Evolutionary conservation across 2,329 filamentous ascomycete genomes (phyloP), one percentile per base, ranked within the genome.

Genomic region (Aureobasidium sp.): DNA sequence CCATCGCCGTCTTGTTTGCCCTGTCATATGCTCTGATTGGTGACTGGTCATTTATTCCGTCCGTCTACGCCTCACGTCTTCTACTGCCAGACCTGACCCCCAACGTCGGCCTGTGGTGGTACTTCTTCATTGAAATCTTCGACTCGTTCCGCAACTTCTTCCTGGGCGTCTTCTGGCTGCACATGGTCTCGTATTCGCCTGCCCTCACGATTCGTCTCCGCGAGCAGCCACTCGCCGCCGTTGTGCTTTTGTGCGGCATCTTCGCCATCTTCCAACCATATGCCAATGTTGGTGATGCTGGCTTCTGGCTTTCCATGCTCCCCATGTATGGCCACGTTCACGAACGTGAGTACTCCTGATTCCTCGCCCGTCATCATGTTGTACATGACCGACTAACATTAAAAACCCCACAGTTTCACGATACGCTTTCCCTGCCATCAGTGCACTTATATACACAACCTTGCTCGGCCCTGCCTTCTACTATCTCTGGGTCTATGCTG

Each of bases 61-160:
- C 91, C 21, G 96, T 94, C 0, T 99, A 99, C 74, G 91, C 93
- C 66, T 90, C 95, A 49, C 92, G 96, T 67, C 81, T 99, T 38
- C 85, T 94, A 0, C 82, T 99, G 2, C 90, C 91, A 9, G 94
- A 99, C 70, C 80, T 99, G 42, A 95, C 93, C 0, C 94, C 94
- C 13, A 99, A 97, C 66, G 88, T 95, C 31, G 94, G 94, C 1
- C 80, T 99, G 1, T 99, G 94, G 94, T 99, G 94, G 94, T 99
- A 99, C 75, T 99, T 99, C 76, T 97, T 99, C 71, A 95, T 95
- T 66, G 93, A 99, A 72, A 99, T 99, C 85, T 99, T 99, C 72
- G 94, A 99, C 75, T 93, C 92, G 0, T 99, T 99, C 81, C 84
- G 94, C 40, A 87, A 88, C 67, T 99, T 99, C 79, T 99, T 97